Evolutionary conservation across 2,329 filamentous ascomycete genomes (phyloP).

Genomic region (Blumeria hordei): DNA sequence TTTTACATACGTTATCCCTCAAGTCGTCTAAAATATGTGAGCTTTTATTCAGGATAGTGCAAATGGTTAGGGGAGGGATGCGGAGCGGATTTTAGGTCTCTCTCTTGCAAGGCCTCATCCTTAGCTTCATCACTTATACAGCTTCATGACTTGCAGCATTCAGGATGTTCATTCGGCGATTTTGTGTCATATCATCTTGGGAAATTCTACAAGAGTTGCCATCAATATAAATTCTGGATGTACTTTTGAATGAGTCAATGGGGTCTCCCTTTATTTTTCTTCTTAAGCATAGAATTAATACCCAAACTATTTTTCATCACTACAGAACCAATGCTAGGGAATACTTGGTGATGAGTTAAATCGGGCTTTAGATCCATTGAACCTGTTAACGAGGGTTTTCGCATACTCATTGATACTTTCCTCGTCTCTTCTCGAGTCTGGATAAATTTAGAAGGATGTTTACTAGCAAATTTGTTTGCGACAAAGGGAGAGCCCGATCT

Average conservation of each 20-base stretch:
- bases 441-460: neutral
- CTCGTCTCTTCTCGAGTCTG: neutral
- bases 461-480: neutral
- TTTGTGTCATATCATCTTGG: neutral
- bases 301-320: constrained; percentile 10
- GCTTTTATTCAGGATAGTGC: too few relatives aligned
- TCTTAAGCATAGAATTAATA: constrained; percentile 10
- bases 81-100: too few relatives aligned
- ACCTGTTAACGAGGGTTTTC: neutral
- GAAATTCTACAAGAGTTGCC: neutral
- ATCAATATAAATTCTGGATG: neutral
- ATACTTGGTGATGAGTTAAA: constrained; percentile 4
- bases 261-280: constrained; percentile 19
- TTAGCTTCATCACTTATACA: neutral
- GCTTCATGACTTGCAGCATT: neutral
- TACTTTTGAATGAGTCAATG: neutral
- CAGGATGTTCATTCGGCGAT: neutral
- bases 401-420: neutral
- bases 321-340: constrained; percentile 7
- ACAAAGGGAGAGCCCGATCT: neutral
- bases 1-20: too few relatives aligned
- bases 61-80: too few relatives aligned
- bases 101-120: neutral
- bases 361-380: neutral
- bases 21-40: too few relatives aligned